Base-by-base conservation (phyloP, 2,329 filamentous ascomycete species). In the Ascochyta lentis region DNA sequence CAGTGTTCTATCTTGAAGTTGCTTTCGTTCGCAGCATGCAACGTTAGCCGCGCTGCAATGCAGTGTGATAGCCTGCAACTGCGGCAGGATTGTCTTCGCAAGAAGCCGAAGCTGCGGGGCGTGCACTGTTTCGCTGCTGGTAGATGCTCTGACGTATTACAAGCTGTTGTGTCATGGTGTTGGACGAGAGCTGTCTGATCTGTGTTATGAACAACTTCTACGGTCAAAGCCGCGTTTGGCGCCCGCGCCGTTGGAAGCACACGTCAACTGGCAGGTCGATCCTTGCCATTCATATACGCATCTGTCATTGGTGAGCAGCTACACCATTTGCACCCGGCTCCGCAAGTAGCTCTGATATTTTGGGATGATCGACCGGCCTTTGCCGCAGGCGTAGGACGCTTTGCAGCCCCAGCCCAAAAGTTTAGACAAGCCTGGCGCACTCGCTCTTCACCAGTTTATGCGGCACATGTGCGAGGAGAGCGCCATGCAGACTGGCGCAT, bases 31-130 rank as follows among this genome's bases (percentile, higher is more conserved):
- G 41, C 41, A 42, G 35, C n/a, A 34, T 8, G 40, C 51, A 23
- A 43, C 10, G 19, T 16, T 31, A 41, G 27, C 46, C 31, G 47
- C 43, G 33, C 33, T 56, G 48, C 41, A 37, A 59, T 61, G 63
- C 58, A 61, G 42, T 53, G 58, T 62, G 48, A 62, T 40, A 39
- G 44, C 47, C 45, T 63, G 51, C 57, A 57, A 24, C 22, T 47
- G 46, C 58, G 58, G 58, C 58, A 59, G 53, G 59, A 56, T 40
- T 35, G 5, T 16, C 35, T 35, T 13, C 10, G 50, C 51, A 27
- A 9, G 57, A 39, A 27, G 33, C 44, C 26, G 24, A 38, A 31
- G n/a, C 34, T 22, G 7, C n/a, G 24, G 33, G 26, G 3, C 15
- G 26, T 52, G 26, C 29, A 19, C 5, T 10, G 6, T 22, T 8